Evolutionary conservation across 169 alveolate species (phyloP), one percentile per base, ranked within the genome.

Genomic region (Besnoitia besnoiti): DNA sequence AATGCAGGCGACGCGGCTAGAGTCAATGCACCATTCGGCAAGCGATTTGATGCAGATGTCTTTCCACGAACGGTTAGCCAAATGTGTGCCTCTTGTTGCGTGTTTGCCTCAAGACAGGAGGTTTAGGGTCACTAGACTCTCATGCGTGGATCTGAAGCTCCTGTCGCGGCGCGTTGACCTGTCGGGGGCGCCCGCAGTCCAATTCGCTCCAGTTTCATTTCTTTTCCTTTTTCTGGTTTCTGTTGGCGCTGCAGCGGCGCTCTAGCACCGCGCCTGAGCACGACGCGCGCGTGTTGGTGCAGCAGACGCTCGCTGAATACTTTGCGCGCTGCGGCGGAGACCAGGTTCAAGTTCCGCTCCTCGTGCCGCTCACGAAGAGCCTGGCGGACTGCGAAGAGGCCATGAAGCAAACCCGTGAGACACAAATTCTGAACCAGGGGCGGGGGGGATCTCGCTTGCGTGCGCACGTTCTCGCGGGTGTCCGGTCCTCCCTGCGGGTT

Each of bases 251-350:
- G 0, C 87, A 77, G 87, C 10, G 35, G 21, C 10, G 87, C 40
- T 37, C 87, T 4, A 77, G 59, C 59, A 35, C 87, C 14, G 87
- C 49, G n/a, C 61, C 87, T 40, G 87, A 37, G 49, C 87, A n/a
- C 40, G 61, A 77, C 19, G 40, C 35, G 61, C 50, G 87, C 21
- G 10, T 27, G 5, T 4, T 39, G 30, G 44, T 77, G 16, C 87
- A 77, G 37, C 37, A 39, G 40, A 2, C 16, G 4, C 87, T 77
- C 12, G 37, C 61, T 21, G 40, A 27, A 12, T 35, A 30, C 33
- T 77, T 77, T 21, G 59, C 40, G 5, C 61, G 37, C 12, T 42
- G 55, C 16, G 87, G 87, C n/a, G 87, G 42, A 27, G 87, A 77
- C 7, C 59, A 77, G 35, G 59, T 42, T 21, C 61, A 37, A 8